Evolutionary conservation across 345 rosid genomes (phyloP).

Genomic region (Ceriops decandra): DNA sequence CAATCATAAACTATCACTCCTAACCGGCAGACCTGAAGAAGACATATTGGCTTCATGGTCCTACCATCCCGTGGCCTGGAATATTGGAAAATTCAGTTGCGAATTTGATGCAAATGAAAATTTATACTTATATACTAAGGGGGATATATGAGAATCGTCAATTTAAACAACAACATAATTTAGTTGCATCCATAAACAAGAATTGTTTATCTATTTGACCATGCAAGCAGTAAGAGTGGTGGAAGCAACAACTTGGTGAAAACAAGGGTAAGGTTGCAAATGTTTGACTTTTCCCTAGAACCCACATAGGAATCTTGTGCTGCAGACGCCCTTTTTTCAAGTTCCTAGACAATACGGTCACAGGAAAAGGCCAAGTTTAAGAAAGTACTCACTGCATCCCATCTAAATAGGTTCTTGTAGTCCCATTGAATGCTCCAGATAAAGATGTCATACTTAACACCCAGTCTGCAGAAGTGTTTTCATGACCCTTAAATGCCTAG

Average conservation of each 20-base stretch:
- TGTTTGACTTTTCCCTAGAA: too few relatives aligned
- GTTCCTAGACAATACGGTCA: background rate
- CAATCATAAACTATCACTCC: constrained; percentile 89
- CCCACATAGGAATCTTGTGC: too few relatives aligned
- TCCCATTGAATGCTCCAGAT: constrained; percentile 96
- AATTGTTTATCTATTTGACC: too few relatives aligned
- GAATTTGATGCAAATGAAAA: background rate
- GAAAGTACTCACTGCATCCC: constrained; percentile 75
- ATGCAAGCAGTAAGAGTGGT: too few relatives aligned
- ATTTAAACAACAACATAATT: too few relatives aligned
- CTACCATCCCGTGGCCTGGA: constrained; percentile 83
- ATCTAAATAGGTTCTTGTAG: constrained; percentile 84
- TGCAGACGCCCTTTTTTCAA: too few relatives aligned
- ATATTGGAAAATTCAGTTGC: constrained; percentile 7
- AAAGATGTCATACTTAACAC: constrained; percentile 85
- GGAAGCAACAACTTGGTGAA: too few relatives aligned
- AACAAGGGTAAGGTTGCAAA: too few relatives aligned
- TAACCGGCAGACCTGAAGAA: constrained; percentile 76
- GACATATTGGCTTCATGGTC: constrained; percentile 60
- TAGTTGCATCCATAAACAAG: too few relatives aligned
- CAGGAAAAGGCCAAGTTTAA: background rate
- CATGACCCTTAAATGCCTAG: constrained; percentile 75
- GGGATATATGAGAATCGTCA: too few relatives aligned
- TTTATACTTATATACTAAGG: too few relatives aligned
- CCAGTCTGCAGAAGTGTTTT: constrained; percentile 85